Conservation (phyloP, 345 rosid species). For the Euphorbia pulcherrima region DNA sequence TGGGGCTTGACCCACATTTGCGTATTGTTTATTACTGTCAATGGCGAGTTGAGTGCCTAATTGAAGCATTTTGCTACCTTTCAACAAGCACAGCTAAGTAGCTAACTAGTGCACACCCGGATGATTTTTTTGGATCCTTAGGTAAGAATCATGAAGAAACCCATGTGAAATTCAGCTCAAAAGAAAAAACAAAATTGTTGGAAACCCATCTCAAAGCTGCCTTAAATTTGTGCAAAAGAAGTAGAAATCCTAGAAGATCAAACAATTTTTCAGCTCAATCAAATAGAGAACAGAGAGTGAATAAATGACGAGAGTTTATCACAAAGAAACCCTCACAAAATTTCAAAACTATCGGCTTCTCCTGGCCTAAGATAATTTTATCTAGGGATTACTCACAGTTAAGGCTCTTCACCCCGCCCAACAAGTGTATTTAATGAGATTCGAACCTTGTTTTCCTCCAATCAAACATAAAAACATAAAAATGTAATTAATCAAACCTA, state of each 20-base stretch:
- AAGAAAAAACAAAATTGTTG: neutral
- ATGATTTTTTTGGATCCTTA: neutral
- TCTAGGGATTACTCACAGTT: too few species aligned
- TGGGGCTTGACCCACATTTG: neutral
- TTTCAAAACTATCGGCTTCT: neutral
- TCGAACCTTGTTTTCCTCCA: too few species aligned
- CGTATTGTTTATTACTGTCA: neutral
- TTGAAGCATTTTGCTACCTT: neutral
- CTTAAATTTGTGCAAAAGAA: neutral
- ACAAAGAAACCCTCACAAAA: neutral
- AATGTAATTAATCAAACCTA: neutral
- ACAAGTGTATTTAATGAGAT: too few species aligned
- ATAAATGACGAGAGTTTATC: neutral
- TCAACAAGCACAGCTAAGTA: neutral
- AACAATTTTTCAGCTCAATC: neutral
- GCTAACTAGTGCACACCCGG: neutral
- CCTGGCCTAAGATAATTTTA: too few species aligned
- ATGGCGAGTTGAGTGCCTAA: neutral
- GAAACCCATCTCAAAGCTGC: conserved; percentile 2
- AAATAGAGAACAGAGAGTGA: neutral
- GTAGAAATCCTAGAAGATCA: neutral
- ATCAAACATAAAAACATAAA: too few species aligned
- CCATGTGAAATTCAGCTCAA: neutral
- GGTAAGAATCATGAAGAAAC: neutral
- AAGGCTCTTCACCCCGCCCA: too few species aligned